These are phyloP conservation scores for Hypoxylon sp. DNA, from an alignment of 2,329 filamentous ascomycete species.

Conservation along the genomic window DNA sequence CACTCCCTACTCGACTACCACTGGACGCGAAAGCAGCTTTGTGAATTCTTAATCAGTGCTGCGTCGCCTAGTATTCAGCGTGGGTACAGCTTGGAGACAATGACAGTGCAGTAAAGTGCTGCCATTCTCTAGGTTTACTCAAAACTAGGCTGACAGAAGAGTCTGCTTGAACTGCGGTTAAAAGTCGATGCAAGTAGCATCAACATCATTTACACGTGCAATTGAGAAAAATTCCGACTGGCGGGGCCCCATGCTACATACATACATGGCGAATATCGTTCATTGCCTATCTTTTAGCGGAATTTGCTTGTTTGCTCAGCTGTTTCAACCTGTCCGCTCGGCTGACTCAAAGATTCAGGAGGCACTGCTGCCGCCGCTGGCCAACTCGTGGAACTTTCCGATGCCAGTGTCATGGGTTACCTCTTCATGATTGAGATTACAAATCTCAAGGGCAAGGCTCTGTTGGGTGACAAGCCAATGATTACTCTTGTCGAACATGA, in stretches of 20 bases:
- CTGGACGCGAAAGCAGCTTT: not conserved
- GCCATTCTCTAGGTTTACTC: conserved; percentile 13
- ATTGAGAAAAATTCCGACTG: conserved; percentile 8
- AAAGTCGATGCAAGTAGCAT: conserved; percentile 18
- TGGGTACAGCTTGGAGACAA: conserved; percentile 7
- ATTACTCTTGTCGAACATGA: conserved; percentile 80
- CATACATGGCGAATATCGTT: conserved; percentile 24
- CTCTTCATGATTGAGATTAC: conserved; percentile 96
- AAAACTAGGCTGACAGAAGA: conserved; percentile 6
- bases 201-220: conserved; percentile 8
- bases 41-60: not conserved
- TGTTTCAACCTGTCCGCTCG: conserved; percentile 35
- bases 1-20: not conserved
- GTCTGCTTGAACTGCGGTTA: conserved; percentile 12
- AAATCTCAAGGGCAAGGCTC: conserved; percentile 90
- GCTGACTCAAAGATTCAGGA: conserved; percentile 65
- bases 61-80: conserved; percentile 6
- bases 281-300: conserved; percentile 27
- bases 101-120: conserved; percentile 10
- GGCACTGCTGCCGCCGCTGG: conserved; percentile 91
- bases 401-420: conserved; percentile 87
- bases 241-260: conserved; percentile 7
- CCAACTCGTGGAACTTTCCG: conserved; percentile 85
- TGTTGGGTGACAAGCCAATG: conserved; percentile 82
- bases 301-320: conserved; percentile 19